A percentile compares a stretch with the other conserved stretches of the same genome.
These are phyloP conservation scores for Metschnikowia borealis DNA, from an alignment of 805 yeast genomes.

Conservation along the genomic window DNA sequence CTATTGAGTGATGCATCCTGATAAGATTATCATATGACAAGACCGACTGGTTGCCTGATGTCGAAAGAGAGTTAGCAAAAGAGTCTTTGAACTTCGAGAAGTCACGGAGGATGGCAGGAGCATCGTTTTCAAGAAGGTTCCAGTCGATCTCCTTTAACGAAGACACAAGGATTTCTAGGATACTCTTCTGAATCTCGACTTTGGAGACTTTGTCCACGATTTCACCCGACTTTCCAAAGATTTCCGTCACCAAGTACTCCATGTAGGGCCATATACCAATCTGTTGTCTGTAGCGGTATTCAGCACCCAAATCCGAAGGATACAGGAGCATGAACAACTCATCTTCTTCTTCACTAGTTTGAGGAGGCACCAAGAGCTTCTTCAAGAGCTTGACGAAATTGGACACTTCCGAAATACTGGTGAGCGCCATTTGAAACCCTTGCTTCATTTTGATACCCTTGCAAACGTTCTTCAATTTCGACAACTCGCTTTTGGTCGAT, in stretches of 20 bases:
- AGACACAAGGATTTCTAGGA: conserved; percentile 49
- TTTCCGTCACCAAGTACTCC: conserved; percentile 64
- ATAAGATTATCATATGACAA: conserved; percentile 31
- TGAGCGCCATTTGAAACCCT: conserved; percentile 38
- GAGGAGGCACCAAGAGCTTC: conserved; percentile 31
- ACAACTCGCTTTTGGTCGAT: conserved; percentile 6
- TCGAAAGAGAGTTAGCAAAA: conserved; percentile 20
- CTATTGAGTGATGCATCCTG: conserved; percentile 67
- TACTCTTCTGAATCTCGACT: conserved; percentile 47
- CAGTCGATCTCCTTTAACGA: conserved; percentile 36
- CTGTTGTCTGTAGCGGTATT: conserved; percentile 44
- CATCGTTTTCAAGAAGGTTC: conserved; percentile 47
- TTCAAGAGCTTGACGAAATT: conserved; percentile 61
- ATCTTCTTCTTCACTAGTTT: conserved; percentile 20
- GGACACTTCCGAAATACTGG: conserved; percentile 50
- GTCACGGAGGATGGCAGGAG: conserved; percentile 41
- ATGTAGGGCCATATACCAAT: conserved; percentile 77
- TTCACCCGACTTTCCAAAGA: conserved; percentile 52
- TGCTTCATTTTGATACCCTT: conserved; percentile 10
- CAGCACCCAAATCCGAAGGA: conserved; percentile 61
- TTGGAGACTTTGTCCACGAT: conserved; percentile 32
- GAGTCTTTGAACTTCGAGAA: conserved; percentile 18
- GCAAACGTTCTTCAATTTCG: conserved; percentile 8
- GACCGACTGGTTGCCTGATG: conserved; percentile 11
- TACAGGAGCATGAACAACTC: conserved; percentile 35